phyloP scores from a whole-genome alignment of 139 green algal genomes.

The Chlamydomonas sp. region DNA sequence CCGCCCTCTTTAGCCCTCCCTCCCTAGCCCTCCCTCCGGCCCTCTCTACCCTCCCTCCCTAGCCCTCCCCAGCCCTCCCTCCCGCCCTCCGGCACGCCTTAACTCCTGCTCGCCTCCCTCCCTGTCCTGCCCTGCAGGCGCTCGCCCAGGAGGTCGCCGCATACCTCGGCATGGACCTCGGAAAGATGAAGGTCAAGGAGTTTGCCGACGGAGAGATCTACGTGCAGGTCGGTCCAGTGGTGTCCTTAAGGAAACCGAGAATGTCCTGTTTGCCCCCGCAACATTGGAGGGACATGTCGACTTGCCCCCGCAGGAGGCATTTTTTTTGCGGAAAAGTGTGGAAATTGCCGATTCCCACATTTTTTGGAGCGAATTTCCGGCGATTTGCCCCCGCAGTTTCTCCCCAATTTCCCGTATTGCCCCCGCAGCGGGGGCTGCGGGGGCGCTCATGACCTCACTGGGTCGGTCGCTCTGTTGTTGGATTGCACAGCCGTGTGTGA shows the following conservation, averaged over 20 bases:
- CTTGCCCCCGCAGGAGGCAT: too few species aligned
- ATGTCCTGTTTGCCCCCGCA: too few species aligned
- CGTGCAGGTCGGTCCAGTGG: conserved; percentile 73
- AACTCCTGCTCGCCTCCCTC: not conserved
- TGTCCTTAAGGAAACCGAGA: too few species aligned
- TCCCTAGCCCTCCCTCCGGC: not conserved
- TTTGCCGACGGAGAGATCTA: conserved; percentile 99
- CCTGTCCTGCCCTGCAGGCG: conserved; percentile 29
- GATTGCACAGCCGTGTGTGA: too few species aligned
- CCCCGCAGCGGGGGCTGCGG: too few species aligned
- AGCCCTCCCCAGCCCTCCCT: not conserved
- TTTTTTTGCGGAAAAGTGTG: too few species aligned
- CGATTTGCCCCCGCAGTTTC: too few species aligned
- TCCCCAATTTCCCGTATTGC: too few species aligned
- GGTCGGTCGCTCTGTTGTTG: not conserved
- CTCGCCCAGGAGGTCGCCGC: conserved; percentile 85
- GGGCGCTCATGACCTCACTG: not conserved
- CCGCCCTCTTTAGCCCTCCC: not conserved
- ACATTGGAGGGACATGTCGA: too few species aligned
- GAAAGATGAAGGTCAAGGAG: conserved; percentile 89
- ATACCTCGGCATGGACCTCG: conserved; percentile 93
- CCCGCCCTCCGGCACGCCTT: not conserved
- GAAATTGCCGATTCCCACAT: too few species aligned
- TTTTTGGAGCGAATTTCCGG: too few species aligned
- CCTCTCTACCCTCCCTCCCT: not conserved